Evolutionary conservation across 331 rosid species (phyloP).

Genomic region (Rosa hybrid): DNA sequence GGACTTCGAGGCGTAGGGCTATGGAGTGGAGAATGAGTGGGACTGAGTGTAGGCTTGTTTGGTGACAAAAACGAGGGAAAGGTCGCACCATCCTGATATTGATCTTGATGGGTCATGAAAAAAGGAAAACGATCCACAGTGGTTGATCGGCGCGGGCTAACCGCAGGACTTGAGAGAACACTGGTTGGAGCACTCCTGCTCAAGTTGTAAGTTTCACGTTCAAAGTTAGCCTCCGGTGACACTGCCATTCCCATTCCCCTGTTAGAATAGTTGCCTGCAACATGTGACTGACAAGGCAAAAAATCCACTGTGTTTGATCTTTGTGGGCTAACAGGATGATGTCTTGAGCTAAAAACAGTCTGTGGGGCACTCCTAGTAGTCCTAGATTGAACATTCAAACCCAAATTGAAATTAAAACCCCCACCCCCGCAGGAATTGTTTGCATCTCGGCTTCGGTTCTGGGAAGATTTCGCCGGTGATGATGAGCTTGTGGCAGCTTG

Average conservation of each 20-base stretch:
- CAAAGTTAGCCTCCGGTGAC: constrained; percentile 37
- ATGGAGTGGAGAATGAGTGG: constrained; percentile 55
- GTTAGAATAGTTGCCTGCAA: constrained; percentile 9
- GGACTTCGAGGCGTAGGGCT: constrained; percentile 47
- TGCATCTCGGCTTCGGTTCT: constrained; percentile 33
- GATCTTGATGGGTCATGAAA: constrained; percentile 26
- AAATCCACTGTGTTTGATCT: constrained; percentile 36
- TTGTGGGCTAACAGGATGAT: constrained; percentile 59
- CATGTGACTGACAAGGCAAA: constrained; percentile 11
- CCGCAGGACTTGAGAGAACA: constrained; percentile 61
- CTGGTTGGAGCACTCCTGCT: constrained; percentile 80
- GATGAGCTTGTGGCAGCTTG: constrained; percentile 25
- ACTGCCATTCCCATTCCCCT: constrained; percentile 20
- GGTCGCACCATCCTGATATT: constrained; percentile 30
- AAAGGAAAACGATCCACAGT: constrained; percentile 37
- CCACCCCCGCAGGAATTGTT: constrained; percentile 9
- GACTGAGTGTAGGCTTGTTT: constrained; percentile 37
- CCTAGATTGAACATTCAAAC: constrained; percentile 44
- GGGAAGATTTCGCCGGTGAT: constrained; percentile 23
- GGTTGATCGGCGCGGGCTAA: constrained; percentile 64
- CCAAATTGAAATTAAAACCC: constrained; percentile 21
- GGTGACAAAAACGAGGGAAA: constrained; percentile 27
- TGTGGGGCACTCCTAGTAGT: constrained; percentile 47
- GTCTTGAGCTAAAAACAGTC: constrained; percentile 50
- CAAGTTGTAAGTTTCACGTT: constrained; percentile 22